Evolutionary conservation across 2,329 filamentous ascomycete genomes (phyloP), one percentile per base, ranked within the genome.

Genomic region (Venturia asperata): DNA sequence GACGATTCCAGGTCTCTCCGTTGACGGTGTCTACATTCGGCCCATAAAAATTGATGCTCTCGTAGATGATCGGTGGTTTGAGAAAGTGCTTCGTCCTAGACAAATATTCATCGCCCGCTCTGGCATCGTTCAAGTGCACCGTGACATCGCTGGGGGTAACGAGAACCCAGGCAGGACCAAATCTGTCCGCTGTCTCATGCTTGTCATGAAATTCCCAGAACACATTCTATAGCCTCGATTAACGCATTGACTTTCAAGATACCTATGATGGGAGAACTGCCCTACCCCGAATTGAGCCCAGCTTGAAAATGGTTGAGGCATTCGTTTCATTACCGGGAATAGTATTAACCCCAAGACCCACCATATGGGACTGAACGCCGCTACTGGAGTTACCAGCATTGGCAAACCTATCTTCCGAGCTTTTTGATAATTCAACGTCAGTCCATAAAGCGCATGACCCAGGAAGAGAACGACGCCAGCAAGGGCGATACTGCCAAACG

Each of bases 11-110:
- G n/a, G 49, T 52, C 15, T 56, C 47, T 24, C 63, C 63, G 24
- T 56, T 58, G 45, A 64, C 47, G 3, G 49, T 64, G 63, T 58
- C 39, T 10, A 64, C 47, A 37, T 64, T 64, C 17, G 49, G 63
- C 17, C 63, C 63, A 27, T 56, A 64, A 19, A 41, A 58, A 11
- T 45, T 52, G n/a, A 64, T 64, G 10, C 10, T 30, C 34, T 24
- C 45, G 21, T 60, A 56, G 15, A 60, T 64, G 21, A 42, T 49
- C 4, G 34, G 47, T 13, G 52, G 49, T 42, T 56, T 60, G 37
- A 58, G 45, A 19, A 64, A 64, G 17, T 45, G 43, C 37, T 45
- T 56, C 4, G 15, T 64, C 24, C 63, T 37, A 13, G 41, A 49
- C 21, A 64, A 15, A 19, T 17, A 39, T 13, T 64, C 63, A 34